A percentile compares a stretch with the other conserved stretches of the same genome.
Evolutionary conservation across 495 filamentous ascomycete species (phyloP).

Genomic region (Penicillium herquei): DNA sequence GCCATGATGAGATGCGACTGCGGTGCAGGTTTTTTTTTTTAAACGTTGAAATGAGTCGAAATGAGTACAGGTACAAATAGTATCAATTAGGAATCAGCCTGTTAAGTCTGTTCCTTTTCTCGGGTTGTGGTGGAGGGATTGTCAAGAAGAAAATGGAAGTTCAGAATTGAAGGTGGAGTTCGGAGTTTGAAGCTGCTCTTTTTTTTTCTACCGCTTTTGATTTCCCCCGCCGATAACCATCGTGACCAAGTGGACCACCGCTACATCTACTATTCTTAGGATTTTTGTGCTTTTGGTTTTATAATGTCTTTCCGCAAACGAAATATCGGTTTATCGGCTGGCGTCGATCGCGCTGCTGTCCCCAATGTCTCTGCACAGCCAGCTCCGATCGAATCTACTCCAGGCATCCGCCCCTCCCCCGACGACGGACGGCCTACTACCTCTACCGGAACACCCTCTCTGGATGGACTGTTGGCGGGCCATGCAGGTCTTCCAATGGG

Average conservation of each 20-base stretch:
- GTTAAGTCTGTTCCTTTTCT: background rate
- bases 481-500: slow-evolving; percentile 88
- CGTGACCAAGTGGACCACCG: slow-evolving; percentile 7
- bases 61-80: no score
- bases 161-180: slow-evolving; percentile 17
- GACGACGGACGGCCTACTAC: slow-evolving; percentile 85
- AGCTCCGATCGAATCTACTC: slow-evolving; percentile 41
- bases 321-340: slow-evolving; percentile 65
- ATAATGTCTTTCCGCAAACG: slow-evolving; percentile 88
- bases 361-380: slow-evolving; percentile 32
- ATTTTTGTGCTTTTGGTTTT: background rate
- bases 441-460: slow-evolving; percentile 81
- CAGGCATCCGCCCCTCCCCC: slow-evolving; percentile 83
- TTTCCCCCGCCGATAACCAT: slow-evolving; percentile 25
- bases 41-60: no score
- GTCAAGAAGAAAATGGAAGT: slow-evolving; percentile 6
- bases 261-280: background rate
- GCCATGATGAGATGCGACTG: slow-evolving; percentile 43
- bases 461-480: slow-evolving; percentile 82
- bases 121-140: background rate
- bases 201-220: slow-evolving; percentile 32
- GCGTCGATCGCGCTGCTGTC: slow-evolving; percentile 31
- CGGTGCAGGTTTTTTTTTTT: no score
- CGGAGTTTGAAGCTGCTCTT: slow-evolving; percentile 29
- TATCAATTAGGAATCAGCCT: no score